Conservation (phyloP, 148 eudicot species). For the Nepenthes mirabilis region DNA sequence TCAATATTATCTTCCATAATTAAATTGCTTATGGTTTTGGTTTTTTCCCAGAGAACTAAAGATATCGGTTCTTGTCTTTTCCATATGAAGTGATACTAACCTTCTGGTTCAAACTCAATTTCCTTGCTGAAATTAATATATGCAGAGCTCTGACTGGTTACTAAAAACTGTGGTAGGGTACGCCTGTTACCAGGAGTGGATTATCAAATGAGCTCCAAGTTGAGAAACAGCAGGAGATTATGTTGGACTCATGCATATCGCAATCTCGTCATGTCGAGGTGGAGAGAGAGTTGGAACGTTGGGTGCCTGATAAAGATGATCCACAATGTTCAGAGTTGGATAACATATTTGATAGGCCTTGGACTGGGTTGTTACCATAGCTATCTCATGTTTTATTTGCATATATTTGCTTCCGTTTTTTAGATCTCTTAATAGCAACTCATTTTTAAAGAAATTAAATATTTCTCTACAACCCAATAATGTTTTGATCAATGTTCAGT, state of each 20-base stretch:
- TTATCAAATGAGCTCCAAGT: slow-evolving; percentile 43
- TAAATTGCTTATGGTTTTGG: background rate
- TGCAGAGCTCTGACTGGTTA: background rate
- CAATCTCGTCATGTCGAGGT: slow-evolving; percentile 55
- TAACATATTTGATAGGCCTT: slow-evolving; percentile 53
- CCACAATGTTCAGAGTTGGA: slow-evolving; percentile 67
- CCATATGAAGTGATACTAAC: background rate
- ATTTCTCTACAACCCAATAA: too few relatives aligned
- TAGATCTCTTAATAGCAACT: too few relatives aligned
- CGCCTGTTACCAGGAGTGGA: slow-evolving; percentile 56
- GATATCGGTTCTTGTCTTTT: background rate
- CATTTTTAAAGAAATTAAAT: background rate
- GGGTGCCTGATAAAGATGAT: slow-evolving; percentile 83
- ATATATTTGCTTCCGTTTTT: background rate
- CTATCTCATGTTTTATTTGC: slow-evolving; percentile 7
- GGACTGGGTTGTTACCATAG: slow-evolving; percentile 60
- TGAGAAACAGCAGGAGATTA: slow-evolving; percentile 55
- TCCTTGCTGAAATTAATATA: too few relatives aligned
- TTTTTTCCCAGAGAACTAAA: background rate
- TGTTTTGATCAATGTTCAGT: too few relatives aligned
- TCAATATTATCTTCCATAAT: background rate
- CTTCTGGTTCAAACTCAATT: too few relatives aligned
- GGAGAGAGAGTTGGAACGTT: slow-evolving; percentile 74
- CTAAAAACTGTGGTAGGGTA: slow-evolving; percentile 36
- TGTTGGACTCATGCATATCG: slow-evolving; percentile 84